These are phyloP conservation scores for Chaetomium globosum DNA, from an alignment of 2,329 filamentous ascomycete genomes.

Conservation along the genomic window DNA sequence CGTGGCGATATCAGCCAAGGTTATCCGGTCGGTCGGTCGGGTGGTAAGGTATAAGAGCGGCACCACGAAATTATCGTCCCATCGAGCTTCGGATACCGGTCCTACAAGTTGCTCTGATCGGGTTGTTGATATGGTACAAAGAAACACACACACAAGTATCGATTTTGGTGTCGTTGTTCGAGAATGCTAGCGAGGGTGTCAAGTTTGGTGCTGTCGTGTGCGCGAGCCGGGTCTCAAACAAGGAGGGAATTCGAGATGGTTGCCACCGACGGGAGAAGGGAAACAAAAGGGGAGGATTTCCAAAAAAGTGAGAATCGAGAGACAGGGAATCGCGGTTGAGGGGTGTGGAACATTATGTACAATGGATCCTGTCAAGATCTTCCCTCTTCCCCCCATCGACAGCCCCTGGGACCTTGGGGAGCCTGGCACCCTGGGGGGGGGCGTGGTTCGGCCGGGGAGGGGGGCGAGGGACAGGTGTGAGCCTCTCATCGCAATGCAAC, in stretches of 20 bases:
- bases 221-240: constrained; percentile 29
- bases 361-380: constrained; percentile 29
- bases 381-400: constrained; percentile 10
- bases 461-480: constrained; percentile 9
- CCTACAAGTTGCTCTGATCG: constrained; percentile 5
- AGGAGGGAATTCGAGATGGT: constrained; percentile 33
- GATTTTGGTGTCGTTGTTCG: neutral
- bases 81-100: constrained; percentile 27
- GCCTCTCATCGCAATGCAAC: constrained; percentile 18
- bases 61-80: constrained; percentile 20
- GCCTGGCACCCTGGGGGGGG: constrained; percentile 9
- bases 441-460: constrained; percentile 20
- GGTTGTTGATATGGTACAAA: neutral
- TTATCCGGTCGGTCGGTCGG: constrained; percentile 1
- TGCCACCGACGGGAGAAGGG: constrained; percentile 19
- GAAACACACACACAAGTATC: neutral
- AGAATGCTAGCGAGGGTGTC: neutral
- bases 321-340: constrained; percentile 20
- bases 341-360: constrained; percentile 33
- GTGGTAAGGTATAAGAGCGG: constrained; percentile 8
- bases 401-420: constrained; percentile 2
- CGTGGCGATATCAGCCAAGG: neutral
- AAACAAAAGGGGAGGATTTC: constrained; percentile 14
- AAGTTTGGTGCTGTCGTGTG: constrained; percentile 19
- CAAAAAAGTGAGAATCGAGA: constrained; percentile 16